Evolutionary conservation across 768 basidiomycete species (phyloP), one percentile per base, ranked within the genome.

Genomic region (Phaffia australis): DNA sequence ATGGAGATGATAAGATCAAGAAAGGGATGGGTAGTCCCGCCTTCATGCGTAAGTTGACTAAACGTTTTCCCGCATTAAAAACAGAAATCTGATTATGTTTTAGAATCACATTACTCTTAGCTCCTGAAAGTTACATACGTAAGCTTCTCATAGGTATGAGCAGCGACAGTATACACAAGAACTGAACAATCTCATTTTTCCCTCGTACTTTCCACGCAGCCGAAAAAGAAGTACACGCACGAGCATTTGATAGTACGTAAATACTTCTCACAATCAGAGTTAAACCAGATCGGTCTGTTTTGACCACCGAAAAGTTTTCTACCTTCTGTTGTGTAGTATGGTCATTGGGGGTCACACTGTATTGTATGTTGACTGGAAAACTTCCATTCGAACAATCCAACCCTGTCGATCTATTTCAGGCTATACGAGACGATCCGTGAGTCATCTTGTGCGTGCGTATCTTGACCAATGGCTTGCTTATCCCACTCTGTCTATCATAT

Each of bases 11-110:
- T 65, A 56, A 71, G 57, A 72, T 77, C 59, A 74, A 72, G 66
- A 74, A 75, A 56, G 74, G 70, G 30, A 75, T 71, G 8, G 76
- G 76, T 3, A 76, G 75, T 72, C 76, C 76, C 1, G 76, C 76
- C 8, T 77, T 77, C 66, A 73, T 76, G 64, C 74, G 74, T 66
- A 42, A 42, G 35, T 42, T 42, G 35, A 4, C 35, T 11, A 42
- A 42, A 42, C 11, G 11, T 42, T 4, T 11, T 42, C 11, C 35
- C 27, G 16, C 54, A 55, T 1, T 57, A 30, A 58, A 47, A 52
- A 51, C 6, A 50, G 29, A 18, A 69, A 32, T 60, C 30, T 16
- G 1, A 42, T 42, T 11, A 4, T 5, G 35, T 5, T 42, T 42
- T 11, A 42, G 11, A 42, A 42, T 42, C 35, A 42, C 35, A 11